Conservation (phyloP, 2,329 filamentous ascomycete species). For the Hymenoscyphus repandus region DNA sequence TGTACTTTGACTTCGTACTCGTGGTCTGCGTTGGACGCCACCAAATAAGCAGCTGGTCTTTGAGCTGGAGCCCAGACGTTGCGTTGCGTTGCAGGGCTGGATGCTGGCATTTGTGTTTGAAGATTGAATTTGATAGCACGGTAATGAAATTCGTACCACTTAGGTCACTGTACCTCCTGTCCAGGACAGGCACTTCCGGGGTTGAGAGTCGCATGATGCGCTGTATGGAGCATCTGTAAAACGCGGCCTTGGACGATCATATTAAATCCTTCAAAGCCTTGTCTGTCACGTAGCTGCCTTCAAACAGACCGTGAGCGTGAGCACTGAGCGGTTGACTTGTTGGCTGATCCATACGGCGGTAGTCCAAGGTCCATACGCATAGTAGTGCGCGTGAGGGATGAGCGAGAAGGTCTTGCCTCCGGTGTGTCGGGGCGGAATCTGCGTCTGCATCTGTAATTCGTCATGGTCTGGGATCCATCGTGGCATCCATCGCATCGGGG, state of each 20-base stretch:
- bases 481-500: too few relatives aligned
- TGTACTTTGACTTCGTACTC: neutral
- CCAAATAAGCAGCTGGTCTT: too few relatives aligned
- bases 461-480: neutral
- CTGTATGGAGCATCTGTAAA: conserved; percentile 16
- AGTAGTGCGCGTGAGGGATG: too few relatives aligned
- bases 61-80: too few relatives aligned
- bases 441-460: neutral
- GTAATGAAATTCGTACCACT: too few relatives aligned
- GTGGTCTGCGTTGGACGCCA: conserved; percentile 1
- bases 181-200: neutral
- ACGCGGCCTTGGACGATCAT: conserved; percentile 19
- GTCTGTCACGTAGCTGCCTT: neutral
- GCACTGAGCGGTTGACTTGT: neutral
- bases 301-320: neutral
- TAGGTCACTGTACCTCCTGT: too few relatives aligned
- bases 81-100: too few relatives aligned
- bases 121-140: too few relatives aligned
- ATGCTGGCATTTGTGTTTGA: too few relatives aligned
- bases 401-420: too few relatives aligned
- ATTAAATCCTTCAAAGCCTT: conserved; percentile 4
- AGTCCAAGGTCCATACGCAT: too few relatives aligned
- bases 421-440: too few relatives aligned
- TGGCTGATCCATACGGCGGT: neutral
- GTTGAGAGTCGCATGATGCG: conserved; percentile 20